Evolutionary conservation across 2,329 filamentous ascomycete species (phyloP), one percentile per base, ranked within the genome.

Genomic region (Xylaria sp.): DNA sequence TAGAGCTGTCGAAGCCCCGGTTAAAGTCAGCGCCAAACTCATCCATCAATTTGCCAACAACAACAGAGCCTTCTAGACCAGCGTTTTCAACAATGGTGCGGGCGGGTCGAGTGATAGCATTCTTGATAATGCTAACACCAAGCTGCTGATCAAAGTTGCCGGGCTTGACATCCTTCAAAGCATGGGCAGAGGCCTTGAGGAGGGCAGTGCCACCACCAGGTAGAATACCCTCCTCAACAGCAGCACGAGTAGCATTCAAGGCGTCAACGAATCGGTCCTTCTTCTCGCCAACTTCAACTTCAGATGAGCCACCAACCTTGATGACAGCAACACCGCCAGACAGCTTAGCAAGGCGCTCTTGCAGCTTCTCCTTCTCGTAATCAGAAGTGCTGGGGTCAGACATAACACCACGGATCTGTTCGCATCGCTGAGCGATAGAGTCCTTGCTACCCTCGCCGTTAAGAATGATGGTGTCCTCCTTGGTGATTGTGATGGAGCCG

Each of bases 301-400:
- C 95, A 67, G 94, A 98, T 67, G 93, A 87, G 78, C 95, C 95
- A 73, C 95, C 95, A 67, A 99, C 95, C 87, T 96, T 97, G 87
- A 99, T 98, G 81, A 99, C 95, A 72, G 95, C 95, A 73, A 99
- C 95, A 86, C 95, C 95, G 68, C 95, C 95, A 70, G 95, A 98
- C 70, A 99, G 91, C 89, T 99, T 99, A 72, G 95, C 95, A 65
- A 99, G 91, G 83, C 95, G 95, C 86, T 99, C 95, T 84, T 98
- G 95, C 69, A 99, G 92, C 89, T 99, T 99, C 90, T 99, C 95
- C 88, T 97, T 98, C 88, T 99, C 95, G 83, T 99, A 99, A 76
- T 99, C 95, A 49, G 93, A 97, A 68, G 95, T 99, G 72, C 87
- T 89, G 69, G 94, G 90, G 83, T 99, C 95, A 66, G 84, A 86